Evolutionary conservation across 2,329 filamentous ascomycete genomes (phyloP), one percentile per base, ranked within the genome.

Genomic region (Fusarium brachygibbosum): DNA sequence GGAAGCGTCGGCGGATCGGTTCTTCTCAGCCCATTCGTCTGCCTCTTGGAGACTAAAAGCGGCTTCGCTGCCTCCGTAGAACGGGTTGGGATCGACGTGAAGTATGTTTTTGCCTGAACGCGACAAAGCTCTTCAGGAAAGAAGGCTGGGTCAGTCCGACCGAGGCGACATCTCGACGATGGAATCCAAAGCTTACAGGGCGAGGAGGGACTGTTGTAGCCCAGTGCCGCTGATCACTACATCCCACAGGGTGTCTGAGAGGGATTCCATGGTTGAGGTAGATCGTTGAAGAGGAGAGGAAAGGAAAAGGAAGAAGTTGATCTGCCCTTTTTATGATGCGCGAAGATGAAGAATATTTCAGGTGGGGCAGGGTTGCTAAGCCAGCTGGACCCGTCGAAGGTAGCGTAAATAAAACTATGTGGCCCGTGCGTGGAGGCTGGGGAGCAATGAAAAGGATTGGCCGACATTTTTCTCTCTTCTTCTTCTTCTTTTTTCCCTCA

Each of bases 41-140:
- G 88, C 90, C 78, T 98, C 95, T 66, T 93, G 87, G 35, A 98
- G 83, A 79, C 90, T 96, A 71, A 98, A 87, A 3, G 93, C 93
- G 67, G 95, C 94, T 77, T 97, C 93, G 38, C 90, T 79, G 54
- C 92, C 92, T 74, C 95, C 95, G 81, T 98, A 98, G 80, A 93
- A 97, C 66, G 90, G 86, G 82, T 97, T 94, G 68, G 88, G 87
- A 78, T 98, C 95, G 77, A 98, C 84, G 79, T 98, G 95, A 63
- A 98, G 87, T 71, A 98, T 88, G 75, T 93, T 96, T 85, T 97
- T 97, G 77, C 90, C 91, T 67, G 94, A 97, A 76, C 94, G 91
- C 72, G 95, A 98, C 74, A 98, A 87, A 75, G 95, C 92, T 86
- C 95, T 98, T 86, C 78, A 63, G 69, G 69, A 72, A 60, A 63